Evolutionary conservation across 2,329 filamentous ascomycete genomes (phyloP).

Genomic region (Pestalotiopsis sp.): DNA sequence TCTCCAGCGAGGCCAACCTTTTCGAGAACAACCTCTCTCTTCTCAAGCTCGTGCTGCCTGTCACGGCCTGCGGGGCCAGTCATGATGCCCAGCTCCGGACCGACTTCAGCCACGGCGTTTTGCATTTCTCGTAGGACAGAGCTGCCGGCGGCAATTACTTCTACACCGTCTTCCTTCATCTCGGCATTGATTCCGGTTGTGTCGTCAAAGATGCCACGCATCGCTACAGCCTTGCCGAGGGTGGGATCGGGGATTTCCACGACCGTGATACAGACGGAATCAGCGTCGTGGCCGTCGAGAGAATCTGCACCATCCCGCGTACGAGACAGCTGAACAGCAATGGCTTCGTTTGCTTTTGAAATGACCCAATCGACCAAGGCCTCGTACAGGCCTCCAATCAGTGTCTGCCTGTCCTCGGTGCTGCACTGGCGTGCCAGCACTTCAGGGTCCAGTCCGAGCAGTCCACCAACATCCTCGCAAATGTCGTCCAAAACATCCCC

Average conservation of each 20-base stretch:
- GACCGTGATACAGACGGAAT: slow-evolving; percentile 87
- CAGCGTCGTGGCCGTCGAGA: slow-evolving; percentile 70
- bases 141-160: slow-evolving; percentile 70
- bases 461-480: slow-evolving; percentile 84
- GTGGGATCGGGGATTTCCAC: slow-evolving; percentile 80
- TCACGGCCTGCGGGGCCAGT: slow-evolving; percentile 68
- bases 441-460: slow-evolving; percentile 86
- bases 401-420: slow-evolving; percentile 78
- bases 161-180: slow-evolving; percentile 93
- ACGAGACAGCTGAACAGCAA: slow-evolving; percentile 71
- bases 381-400: slow-evolving; percentile 89
- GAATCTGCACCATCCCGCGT: slow-evolving; percentile 68
- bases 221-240: slow-evolving; percentile 82
- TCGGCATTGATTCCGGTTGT: slow-evolving; percentile 90
- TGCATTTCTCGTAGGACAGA: slow-evolving; percentile 88
- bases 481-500: slow-evolving; percentile 81
- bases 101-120: slow-evolving; percentile 73
- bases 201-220: slow-evolving; percentile 92
- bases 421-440: slow-evolving; percentile 76
- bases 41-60: slow-evolving; percentile 76
- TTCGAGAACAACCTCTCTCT: slow-evolving; percentile 79
- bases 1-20: slow-evolving; percentile 83
- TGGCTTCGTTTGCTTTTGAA: slow-evolving; percentile 81
- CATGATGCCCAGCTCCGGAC: slow-evolving; percentile 76
- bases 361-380: slow-evolving; percentile 95